These are phyloP conservation scores for Lodderomyces orthopsilosis DNA, from an alignment of 1,139 yeast genomes.

Conservation along the genomic window DNA sequence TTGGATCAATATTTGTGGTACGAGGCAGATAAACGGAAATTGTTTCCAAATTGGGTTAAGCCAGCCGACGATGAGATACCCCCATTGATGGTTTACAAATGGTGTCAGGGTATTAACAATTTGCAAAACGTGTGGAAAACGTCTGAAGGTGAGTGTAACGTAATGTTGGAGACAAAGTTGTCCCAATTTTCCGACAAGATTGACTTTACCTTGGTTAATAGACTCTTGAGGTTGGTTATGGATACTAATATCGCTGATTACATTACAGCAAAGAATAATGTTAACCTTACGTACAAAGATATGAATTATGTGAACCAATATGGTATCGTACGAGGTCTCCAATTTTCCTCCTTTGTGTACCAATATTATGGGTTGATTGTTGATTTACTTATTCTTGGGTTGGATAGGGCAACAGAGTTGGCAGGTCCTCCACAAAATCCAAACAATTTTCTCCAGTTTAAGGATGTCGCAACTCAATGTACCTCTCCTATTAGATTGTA, in stretches of 20 bases:
- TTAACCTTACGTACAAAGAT: constrained; percentile 80
- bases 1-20: constrained; percentile 95
- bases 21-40: constrained; percentile 81
- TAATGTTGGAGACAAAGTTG: constrained; percentile 76
- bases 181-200: constrained; percentile 76
- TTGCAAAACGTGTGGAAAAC: constrained; percentile 77
- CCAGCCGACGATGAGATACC: constrained; percentile 95
- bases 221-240: constrained; percentile 73
- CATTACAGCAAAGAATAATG: constrained; percentile 87
- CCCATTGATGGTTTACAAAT: constrained; percentile 85
- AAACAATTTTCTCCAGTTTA: constrained; percentile 74
- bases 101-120: constrained; percentile 94
- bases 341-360: constrained; percentile 82
- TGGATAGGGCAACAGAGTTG: constrained; percentile 80
- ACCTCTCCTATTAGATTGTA: constrained; percentile 75
- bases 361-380: constrained; percentile 87
- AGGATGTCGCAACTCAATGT: constrained; percentile 54
- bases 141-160: constrained; percentile 71
- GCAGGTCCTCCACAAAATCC: constrained; percentile 80
- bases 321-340: constrained; percentile 86
- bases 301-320: constrained; percentile 91
- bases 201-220: constrained; percentile 82
- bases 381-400: constrained; percentile 79
- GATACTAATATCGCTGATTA: constrained; percentile 95
- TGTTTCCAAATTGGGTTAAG: constrained; percentile 95